Evolutionary conservation across 768 basidiomycete species (phyloP).

Genomic region (Tubosaeta sp.): DNA sequence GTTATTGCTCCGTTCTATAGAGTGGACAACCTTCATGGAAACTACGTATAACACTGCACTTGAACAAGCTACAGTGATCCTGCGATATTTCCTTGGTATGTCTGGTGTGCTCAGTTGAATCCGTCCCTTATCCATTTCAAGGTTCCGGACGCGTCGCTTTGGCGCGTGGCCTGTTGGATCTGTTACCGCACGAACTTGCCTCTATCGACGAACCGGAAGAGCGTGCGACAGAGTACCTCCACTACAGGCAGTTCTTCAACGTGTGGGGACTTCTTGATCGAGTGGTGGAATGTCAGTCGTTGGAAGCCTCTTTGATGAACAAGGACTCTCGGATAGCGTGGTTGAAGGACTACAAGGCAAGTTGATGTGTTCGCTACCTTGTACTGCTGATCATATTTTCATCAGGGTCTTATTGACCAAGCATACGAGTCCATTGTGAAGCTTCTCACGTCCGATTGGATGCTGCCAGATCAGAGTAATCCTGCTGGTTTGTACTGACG

Average conservation of each 20-base stretch:
- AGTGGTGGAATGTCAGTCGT: slow-evolving; percentile 56
- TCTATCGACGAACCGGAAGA: slow-evolving; percentile 66
- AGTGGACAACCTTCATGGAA: slow-evolving; percentile 84
- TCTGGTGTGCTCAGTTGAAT: background rate
- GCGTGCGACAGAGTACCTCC: slow-evolving; percentile 67
- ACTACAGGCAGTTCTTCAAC: slow-evolving; percentile 75
- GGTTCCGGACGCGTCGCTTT: slow-evolving; percentile 72
- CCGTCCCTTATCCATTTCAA: slow-evolving; percentile 25
- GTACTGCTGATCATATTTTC: background rate
- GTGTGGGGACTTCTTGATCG: slow-evolving; percentile 66
- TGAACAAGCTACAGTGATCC: slow-evolving; percentile 81
- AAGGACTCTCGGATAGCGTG: slow-evolving; percentile 57
- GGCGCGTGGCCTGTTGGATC: slow-evolving; percentile 54
- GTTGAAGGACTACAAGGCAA: slow-evolving; percentile 62
- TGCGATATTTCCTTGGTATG: slow-evolving; percentile 87
- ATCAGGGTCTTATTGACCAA: slow-evolving; percentile 56
- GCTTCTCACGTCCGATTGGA: slow-evolving; percentile 75
- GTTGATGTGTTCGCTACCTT: background rate
- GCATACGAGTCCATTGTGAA: slow-evolving; percentile 63
- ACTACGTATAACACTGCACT: slow-evolving; percentile 75
- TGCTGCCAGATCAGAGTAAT: slow-evolving; percentile 52
- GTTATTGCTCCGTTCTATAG: slow-evolving; percentile 78
- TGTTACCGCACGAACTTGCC: slow-evolving; percentile 62
- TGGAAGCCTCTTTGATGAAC: slow-evolving; percentile 53
- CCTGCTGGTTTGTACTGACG: slow-evolving; percentile 28